phyloP scores from a whole-genome alignment of 169 alveolate genomes.

The Besnoitia besnoiti region DNA sequence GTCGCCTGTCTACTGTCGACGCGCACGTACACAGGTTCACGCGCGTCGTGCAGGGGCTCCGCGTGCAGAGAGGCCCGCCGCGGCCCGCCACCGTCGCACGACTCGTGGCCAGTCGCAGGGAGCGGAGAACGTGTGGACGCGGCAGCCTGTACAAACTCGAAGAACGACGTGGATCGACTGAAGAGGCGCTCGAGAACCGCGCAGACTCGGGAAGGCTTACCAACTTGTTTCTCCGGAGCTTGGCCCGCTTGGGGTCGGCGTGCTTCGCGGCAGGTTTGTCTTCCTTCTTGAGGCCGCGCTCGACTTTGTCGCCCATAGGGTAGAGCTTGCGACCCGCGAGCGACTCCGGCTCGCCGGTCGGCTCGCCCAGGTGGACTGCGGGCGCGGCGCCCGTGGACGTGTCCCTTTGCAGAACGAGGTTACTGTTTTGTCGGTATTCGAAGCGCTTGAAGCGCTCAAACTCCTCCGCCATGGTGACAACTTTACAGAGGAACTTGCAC shows the following conservation, averaged over 20 bases:
- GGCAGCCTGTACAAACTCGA: too few species aligned
- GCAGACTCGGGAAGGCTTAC: conserved; percentile 50
- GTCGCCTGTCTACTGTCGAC: too few species aligned
- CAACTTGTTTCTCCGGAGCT: conserved; percentile 48
- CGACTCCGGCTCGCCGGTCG: conserved; percentile 97
- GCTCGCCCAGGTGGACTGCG: conserved; percentile 77
- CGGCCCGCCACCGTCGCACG: too few species aligned
- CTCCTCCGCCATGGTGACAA: conserved; percentile 89
- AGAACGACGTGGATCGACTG: too few species aligned
- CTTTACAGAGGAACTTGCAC: neutral
- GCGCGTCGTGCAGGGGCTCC: too few species aligned
- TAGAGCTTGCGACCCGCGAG: conserved; percentile 88
- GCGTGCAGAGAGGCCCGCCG: too few species aligned
- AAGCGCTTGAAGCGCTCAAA: conserved; percentile 92
- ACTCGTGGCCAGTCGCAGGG: too few species aligned
- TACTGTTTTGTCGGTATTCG: conserved; percentile 85
- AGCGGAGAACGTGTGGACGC: too few species aligned
- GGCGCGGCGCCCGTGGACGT: conserved; percentile 70
- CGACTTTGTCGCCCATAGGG: conserved; percentile 95
- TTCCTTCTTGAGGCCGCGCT: conserved; percentile 69
- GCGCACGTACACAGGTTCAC: too few species aligned
- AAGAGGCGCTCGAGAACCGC: too few species aligned
- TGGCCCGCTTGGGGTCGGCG: conserved; percentile 60
- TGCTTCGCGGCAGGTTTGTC: conserved; percentile 69
- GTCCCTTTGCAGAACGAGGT: conserved; percentile 75